Conservation (phyloP, 345 rosid genomes). For the Populus pruinosa region DNA sequence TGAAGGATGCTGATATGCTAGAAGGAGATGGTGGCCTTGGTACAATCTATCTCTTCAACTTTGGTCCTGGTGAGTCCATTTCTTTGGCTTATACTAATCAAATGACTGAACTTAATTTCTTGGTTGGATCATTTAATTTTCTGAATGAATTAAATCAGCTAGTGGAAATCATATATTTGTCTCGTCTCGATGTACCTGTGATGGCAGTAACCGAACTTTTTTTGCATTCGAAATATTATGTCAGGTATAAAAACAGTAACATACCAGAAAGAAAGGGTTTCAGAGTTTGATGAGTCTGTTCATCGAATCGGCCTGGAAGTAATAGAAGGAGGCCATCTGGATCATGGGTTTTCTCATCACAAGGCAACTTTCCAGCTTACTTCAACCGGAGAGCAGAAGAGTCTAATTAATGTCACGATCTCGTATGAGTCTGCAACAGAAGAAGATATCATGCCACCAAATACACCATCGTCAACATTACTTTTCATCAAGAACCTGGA, state of each 20-base stretch:
- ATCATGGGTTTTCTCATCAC: constrained; percentile 30
- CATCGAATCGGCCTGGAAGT: constrained; percentile 27
- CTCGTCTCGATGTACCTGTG: no score
- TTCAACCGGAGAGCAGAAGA: constrained; percentile 19
- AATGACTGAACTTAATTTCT: not conserved
- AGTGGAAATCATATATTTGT: not conserved
- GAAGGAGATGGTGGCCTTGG: constrained; percentile 45
- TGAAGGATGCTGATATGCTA: constrained; percentile 25
- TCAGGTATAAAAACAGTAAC: constrained; percentile 23
- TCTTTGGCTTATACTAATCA: not conserved
- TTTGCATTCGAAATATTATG: not conserved
- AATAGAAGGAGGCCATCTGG: constrained; percentile 38
- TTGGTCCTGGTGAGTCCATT: constrained; percentile 30
- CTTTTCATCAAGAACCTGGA: constrained; percentile 23
- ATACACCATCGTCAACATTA: constrained; percentile 17
- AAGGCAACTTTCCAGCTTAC: constrained; percentile 31
- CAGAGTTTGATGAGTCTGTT: constrained; percentile 28
- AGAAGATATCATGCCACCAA: constrained; percentile 13
- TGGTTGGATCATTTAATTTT: not conserved
- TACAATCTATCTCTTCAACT: constrained; percentile 30
- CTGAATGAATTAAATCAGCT: not conserved
- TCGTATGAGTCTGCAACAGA: constrained; percentile 23
- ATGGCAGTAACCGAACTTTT: not conserved
- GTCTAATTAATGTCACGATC: constrained; percentile 22
- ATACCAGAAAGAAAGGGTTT: constrained; percentile 39